Evolutionary conservation across 202 grass and related monocot species (phyloP).

Genomic region (Zoysia matrella): DNA sequence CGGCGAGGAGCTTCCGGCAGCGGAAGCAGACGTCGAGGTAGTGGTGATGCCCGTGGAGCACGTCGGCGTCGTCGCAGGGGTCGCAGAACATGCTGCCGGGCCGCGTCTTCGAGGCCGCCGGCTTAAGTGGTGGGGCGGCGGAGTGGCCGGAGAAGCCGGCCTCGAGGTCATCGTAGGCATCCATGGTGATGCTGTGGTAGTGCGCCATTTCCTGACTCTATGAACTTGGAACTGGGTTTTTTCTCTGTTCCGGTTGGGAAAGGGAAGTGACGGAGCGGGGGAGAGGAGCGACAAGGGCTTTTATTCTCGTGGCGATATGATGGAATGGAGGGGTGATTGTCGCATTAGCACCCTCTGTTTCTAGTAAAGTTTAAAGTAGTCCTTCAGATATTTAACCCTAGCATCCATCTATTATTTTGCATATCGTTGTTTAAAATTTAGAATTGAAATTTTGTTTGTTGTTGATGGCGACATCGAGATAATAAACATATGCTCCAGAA

Average conservation of each 20-base stretch:
- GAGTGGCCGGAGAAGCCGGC: constrained; percentile 49
- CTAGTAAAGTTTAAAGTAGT: not conserved
- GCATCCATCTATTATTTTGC: not conserved
- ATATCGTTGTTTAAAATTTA: not conserved
- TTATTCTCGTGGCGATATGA: constrained; percentile 42
- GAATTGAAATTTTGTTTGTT: not conserved
- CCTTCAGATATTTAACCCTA: not conserved
- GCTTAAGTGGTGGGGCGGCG: constrained; percentile 33
- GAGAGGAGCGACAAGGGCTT: constrained; percentile 1
- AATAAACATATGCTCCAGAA: not conserved
- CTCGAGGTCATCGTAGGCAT: constrained; percentile 59
- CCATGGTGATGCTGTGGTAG: constrained; percentile 36
- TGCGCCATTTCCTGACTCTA: constrained; percentile 42
- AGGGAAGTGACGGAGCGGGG: constrained; percentile 22
- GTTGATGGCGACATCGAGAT: not conserved
- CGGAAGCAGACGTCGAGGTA: constrained; percentile 78
- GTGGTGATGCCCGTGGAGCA: constrained; percentile 52
- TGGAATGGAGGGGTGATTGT: not conserved
- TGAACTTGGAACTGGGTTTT: not conserved
- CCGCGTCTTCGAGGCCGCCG: constrained; percentile 27
- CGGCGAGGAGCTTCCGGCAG: constrained; percentile 67
- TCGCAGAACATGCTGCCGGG: constrained; percentile 62
- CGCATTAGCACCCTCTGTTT: constrained; percentile 4
- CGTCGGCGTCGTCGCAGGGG: constrained; percentile 51
- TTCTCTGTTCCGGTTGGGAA: constrained; percentile 14